phyloP scores from a whole-genome alignment of 164 flowering plant genomes.

The Sedum album region DNA sequence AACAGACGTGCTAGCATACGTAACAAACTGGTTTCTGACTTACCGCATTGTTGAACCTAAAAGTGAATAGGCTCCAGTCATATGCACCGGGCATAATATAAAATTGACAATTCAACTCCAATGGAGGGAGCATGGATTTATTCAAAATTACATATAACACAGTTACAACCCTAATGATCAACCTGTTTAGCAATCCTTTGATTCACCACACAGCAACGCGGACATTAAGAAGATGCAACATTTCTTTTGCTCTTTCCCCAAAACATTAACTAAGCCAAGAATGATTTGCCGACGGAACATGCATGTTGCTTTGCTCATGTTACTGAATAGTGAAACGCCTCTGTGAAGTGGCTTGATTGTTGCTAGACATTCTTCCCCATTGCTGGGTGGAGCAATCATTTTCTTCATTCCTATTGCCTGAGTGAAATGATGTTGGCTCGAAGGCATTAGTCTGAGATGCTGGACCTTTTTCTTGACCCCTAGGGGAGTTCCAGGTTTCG shows the following conservation, averaged over 20 bases:
- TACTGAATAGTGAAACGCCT: constrained; percentile 54
- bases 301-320: too few relatives aligned
- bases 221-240: not conserved
- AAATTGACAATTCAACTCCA: too few relatives aligned
- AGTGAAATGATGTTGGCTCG: constrained; percentile 22
- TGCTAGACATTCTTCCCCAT: constrained; percentile 37
- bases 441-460: constrained; percentile 11
- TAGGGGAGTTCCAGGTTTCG: constrained; percentile 26
- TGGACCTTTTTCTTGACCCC: constrained; percentile 21
- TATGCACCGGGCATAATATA: too few relatives aligned
- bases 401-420: constrained; percentile 33
- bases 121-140: too few relatives aligned
- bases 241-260: not conserved
- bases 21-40: too few relatives aligned
- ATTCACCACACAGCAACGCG: not conserved
- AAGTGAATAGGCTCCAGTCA: too few relatives aligned
- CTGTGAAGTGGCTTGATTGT: constrained; percentile 30
- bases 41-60: too few relatives aligned
- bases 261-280: constrained; percentile 42
- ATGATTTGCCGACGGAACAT: constrained; percentile 53
- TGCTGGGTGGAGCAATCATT: constrained; percentile 45
- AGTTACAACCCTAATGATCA: too few relatives aligned
- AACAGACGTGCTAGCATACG: too few relatives aligned
- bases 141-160: too few relatives aligned
- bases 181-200: too few relatives aligned